Conservation (phyloP, 164 flowering plant species). For the Vitis cinerea region DNA sequence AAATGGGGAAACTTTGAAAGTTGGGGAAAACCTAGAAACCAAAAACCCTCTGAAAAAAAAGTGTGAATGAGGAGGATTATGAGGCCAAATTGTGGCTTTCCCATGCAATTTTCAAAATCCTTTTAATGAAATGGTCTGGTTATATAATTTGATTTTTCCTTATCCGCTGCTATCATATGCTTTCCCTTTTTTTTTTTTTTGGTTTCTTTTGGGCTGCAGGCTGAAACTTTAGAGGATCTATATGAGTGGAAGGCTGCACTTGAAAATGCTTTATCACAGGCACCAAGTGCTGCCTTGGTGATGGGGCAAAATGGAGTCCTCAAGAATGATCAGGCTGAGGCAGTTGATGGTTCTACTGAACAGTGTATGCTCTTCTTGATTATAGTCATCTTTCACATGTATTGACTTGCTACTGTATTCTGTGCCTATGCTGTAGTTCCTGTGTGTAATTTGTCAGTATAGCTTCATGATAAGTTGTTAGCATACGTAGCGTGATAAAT, state of each 20-base stretch:
- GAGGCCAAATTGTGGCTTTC: neutral
- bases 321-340: conserved; percentile 59
- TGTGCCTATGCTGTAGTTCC: neutral
- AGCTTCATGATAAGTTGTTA: neutral
- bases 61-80: neutral
- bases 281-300: conserved; percentile 68
- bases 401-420: conserved; percentile 8
- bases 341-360: conserved; percentile 53
- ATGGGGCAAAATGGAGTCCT: conserved; percentile 79
- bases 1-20: neutral
- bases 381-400: conserved; percentile 6
- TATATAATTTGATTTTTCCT: neutral
- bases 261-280: conserved; percentile 83
- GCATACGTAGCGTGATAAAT: neutral
- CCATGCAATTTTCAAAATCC: neutral
- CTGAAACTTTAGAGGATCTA: conserved; percentile 89
- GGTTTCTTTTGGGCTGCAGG: conserved; percentile 40
- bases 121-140: neutral
- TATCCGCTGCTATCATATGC: neutral
- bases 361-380: conserved; percentile 45
- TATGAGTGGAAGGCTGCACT: conserved; percentile 91
- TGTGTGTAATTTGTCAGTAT: neutral
- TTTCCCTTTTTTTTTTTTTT: neutral
- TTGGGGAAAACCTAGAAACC: neutral
- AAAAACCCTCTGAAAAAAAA: neutral